Percentiles rank a stretch among this genome's conserved stretches.
Evolutionary conservation across 2,329 filamentous ascomycete species (phyloP).

Genomic region (Colletotrichum sp.): DNA sequence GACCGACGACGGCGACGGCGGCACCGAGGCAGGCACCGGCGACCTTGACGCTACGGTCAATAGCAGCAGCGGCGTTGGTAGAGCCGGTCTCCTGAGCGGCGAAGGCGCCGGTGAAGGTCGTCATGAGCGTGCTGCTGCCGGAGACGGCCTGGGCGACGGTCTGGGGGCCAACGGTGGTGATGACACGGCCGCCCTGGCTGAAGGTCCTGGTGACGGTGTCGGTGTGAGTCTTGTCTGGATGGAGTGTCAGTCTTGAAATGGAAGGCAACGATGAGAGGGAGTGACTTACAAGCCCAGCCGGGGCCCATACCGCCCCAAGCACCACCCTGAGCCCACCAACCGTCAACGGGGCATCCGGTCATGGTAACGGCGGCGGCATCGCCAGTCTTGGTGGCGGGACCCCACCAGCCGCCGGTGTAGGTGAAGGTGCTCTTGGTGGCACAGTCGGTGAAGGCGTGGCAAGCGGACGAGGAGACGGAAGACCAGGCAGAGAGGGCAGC

Average conservation of each 20-base stretch:
- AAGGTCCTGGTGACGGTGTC: constrained; percentile 23
- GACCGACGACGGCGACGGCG: constrained; percentile 21
- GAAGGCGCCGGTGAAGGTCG: constrained; percentile 21
- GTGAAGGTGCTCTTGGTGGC: constrained; percentile 27
- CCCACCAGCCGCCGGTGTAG: constrained; percentile 24
- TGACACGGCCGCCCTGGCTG: background rate
- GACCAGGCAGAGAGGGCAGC: constrained; percentile 23
- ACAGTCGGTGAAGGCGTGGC: constrained; percentile 24
- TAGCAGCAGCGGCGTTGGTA: background rate
- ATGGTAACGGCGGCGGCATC: constrained; percentile 18
- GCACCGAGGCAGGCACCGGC: constrained; percentile 23
- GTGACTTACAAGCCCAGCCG: constrained; percentile 21
- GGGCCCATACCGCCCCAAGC: constrained; percentile 21
- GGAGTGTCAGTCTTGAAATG: background rate
- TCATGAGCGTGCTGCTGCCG: constrained; percentile 25
- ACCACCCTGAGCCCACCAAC: constrained; percentile 26
- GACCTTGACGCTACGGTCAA: constrained; percentile 16
- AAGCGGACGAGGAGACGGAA: constrained; percentile 24
- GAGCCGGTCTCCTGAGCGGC: constrained; percentile 18
- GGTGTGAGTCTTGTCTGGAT: constrained; percentile 22
- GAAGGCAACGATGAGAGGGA: background rate
- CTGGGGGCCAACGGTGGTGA: background rate
- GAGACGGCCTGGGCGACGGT: constrained; percentile 14
- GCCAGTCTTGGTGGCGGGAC: background rate
- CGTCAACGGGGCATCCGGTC: constrained; percentile 29